phyloP scores from a whole-genome alignment of 371 early-diverging fungal species.

The Parasitella parasitica region DNA sequence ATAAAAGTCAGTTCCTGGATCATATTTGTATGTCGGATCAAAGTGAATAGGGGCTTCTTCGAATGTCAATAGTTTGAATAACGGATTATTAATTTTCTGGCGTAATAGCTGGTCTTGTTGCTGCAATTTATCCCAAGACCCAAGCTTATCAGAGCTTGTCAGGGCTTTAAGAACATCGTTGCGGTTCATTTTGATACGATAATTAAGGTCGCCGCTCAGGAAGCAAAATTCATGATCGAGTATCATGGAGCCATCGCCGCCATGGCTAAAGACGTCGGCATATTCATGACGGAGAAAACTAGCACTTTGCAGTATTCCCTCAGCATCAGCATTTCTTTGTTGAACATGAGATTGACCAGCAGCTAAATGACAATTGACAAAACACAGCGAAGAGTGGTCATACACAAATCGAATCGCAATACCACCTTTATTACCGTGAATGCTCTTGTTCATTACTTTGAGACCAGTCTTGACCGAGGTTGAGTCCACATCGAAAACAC shows the following conservation, averaged over 20 bases:
- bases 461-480: slow-evolving; percentile 80
- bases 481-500: slow-evolving; percentile 24
- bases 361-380: slow-evolving; percentile 80
- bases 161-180: slow-evolving; percentile 56
- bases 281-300: slow-evolving; percentile 23
- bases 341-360: slow-evolving; percentile 70
- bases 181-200: slow-evolving; percentile 69
- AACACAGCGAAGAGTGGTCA: slow-evolving; percentile 75
- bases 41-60: slow-evolving; percentile 66
- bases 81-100: slow-evolving; percentile 52
- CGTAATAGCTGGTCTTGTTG: slow-evolving; percentile 66
- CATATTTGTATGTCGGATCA: slow-evolving; percentile 88
- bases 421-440: slow-evolving; percentile 90
- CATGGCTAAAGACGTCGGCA: slow-evolving; percentile 36
- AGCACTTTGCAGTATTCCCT: slow-evolving; percentile 60
- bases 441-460: slow-evolving; percentile 57
- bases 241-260: slow-evolving; percentile 67
- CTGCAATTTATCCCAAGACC: slow-evolving; percentile 34
- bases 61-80: slow-evolving; percentile 63
- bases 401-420: slow-evolving; percentile 66
- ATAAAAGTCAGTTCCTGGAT: slow-evolving; percentile 64
- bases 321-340: slow-evolving; percentile 68
- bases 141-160: slow-evolving; percentile 8
- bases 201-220: slow-evolving; percentile 83
- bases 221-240: slow-evolving; percentile 80